Evolutionary conservation across 768 basidiomycete species (phyloP), one percentile per base, ranked within the genome.

Genomic region (Leccinum broughii): DNA sequence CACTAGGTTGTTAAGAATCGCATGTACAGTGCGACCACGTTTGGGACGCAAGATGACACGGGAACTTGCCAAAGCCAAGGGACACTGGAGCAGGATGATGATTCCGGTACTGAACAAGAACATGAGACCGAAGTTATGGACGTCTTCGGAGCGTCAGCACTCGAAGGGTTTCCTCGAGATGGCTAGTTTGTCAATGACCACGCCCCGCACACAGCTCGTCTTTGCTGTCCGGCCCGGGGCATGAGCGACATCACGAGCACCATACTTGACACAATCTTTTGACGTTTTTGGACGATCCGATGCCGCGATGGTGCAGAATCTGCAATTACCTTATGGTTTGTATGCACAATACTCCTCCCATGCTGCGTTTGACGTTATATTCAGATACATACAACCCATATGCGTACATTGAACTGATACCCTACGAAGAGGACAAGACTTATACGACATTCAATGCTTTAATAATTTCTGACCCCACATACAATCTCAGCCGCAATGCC

Each of bases 1-100:
- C 6, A 5, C 51, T 56, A 74, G 72, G 58, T 72, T 7, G 66
- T 74, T 24, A 70, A 74, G 37, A 72, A 74, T 54, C 63, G 60
- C 14, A n/a, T 74, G 64, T 64, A 65, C 35, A 74, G 72, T 35
- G 72, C 74, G 26, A 74, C 74, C 10, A 74, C 74, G 30, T 74
- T 74, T 53, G 72, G 62, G n/a, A 75, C 72, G 0, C 60, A 61
- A 37, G 72, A 75, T 6, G 65, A 65, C 3, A 14, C 15, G 3
- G 73, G 71, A 54, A 54, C 22, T 34, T 63, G 24, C 8, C 54
- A 55, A 8, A 46, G 51, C 20, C 58, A 30, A 26, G 63, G 52
- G 37, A 65, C 61, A 3, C 57, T 51, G 1, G 54, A 54, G 1
- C 63, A 44, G 15, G 59, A 66, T 14, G 20, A 15, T 11, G 28